These are phyloP conservation scores for Phoma sp. DNA, from an alignment of 2,329 filamentous ascomycete genomes.

Conservation along the genomic window DNA sequence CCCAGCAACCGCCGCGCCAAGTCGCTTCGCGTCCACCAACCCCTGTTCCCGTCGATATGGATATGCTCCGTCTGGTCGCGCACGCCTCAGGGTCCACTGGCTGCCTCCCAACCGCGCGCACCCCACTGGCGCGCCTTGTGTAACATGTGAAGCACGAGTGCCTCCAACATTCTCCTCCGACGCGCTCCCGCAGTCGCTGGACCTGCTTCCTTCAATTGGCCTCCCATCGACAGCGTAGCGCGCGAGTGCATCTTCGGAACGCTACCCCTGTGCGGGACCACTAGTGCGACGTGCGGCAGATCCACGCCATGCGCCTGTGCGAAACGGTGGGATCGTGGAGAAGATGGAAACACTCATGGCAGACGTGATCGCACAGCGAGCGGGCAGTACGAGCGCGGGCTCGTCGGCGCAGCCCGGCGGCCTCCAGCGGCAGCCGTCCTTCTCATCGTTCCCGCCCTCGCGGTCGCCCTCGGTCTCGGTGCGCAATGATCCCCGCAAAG, in stretches of 20 bases:
- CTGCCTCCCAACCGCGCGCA: not conserved
- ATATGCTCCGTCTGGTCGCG: too few species aligned
- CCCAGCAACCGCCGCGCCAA: constrained; percentile 10
- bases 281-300: constrained; percentile 28
- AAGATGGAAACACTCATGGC: constrained; percentile 39
- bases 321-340: constrained; percentile 15
- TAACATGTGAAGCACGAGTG: not conserved
- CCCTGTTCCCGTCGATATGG: not conserved
- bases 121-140: not conserved
- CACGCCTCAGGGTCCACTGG: constrained; percentile 6
- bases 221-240: not conserved
- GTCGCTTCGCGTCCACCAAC: not conserved
- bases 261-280: constrained; percentile 26
- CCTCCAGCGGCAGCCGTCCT: constrained; percentile 50
- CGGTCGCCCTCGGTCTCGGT: constrained; percentile 47
- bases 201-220: not conserved
- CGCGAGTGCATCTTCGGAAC: not conserved
- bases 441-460: constrained; percentile 51
- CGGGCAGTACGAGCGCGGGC: constrained; percentile 9
- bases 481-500: constrained; percentile 41
- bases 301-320: constrained; percentile 21
- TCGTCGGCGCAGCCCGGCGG: constrained; percentile 16
- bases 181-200: not conserved
- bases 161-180: not conserved
- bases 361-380: constrained; percentile 39